Evolutionary conservation across 345 rosid species (phyloP), one percentile per base, ranked within the genome.

Genomic region (Brassica carinata): DNA sequence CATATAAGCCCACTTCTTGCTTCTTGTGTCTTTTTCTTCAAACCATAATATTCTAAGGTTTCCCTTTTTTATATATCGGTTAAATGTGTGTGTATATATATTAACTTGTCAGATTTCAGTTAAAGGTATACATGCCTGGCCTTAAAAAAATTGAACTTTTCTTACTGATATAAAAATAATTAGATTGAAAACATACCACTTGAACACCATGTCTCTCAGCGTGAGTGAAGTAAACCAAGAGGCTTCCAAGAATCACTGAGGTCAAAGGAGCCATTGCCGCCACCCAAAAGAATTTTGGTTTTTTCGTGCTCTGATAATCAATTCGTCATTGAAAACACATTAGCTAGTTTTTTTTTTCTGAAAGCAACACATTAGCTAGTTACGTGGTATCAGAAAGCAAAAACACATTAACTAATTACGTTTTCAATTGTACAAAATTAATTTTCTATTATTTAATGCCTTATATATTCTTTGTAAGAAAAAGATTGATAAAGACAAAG

Each of bases 151-250:
- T 15, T 27, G 11, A n/a, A 38, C 7, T 3, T 17, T 53, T 0
- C 8, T 36, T 38, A 7, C 65, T 43, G 3, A 13, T 33, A 26
- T 31, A 31, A 15, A 58, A 23, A 8, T 57, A 67, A 59, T 3
- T 51, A 69, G 31, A 62, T 33, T 2, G 59, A 53, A 53, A 29
- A 15, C 76, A 70, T 65, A 92, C 99, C 97, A 96, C 99, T 88
- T 87, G 92, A 61, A 96, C 93, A 29, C 98, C 99, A 79, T 94
- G 97, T 82, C 81, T 94, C 83, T 96, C 99, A 27, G 98, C 99
- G 64, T 91, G 93, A 17, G 94, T 87, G 78, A 94, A 74, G 78
- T 90, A 92, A 61, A 89, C 98, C 69, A 96, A 90, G 17, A 94
- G 59, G 80, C 98, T 96, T 69, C 97, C 99, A 76, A 96, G 75